Percentiles rank a stretch among this genome's conserved stretches.
Conservation (phyloP, 1,284 basidiomycete genomes). For the Melampsora americana region DNA sequence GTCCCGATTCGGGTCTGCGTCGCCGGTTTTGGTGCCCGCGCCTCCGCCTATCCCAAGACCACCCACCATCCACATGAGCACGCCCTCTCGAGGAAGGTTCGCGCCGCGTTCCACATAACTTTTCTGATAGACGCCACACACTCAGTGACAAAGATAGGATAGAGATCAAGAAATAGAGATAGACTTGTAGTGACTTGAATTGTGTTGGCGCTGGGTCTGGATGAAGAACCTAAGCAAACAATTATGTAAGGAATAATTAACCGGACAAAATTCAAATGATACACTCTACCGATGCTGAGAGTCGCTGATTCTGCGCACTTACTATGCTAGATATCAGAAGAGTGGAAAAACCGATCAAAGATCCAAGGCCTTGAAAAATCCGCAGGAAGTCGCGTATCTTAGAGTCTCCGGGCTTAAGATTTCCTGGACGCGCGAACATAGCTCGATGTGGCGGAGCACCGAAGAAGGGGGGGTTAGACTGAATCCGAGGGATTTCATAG, state of each 20-base stretch:
- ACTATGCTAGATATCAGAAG: not conserved
- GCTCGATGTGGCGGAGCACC: not conserved
- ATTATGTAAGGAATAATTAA: not conserved
- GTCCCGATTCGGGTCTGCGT: not conserved
- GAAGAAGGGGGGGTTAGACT: not conserved
- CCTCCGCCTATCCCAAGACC: not conserved
- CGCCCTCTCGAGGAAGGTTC: not conserved
- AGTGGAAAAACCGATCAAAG: not conserved
- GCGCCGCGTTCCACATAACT: not conserved
- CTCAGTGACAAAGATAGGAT: slow-evolving; percentile 2
- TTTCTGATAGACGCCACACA: not conserved
- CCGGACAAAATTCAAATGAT: not conserved
- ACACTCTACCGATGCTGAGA: too few species aligned
- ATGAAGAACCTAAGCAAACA: not conserved
- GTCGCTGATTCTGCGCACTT: not conserved
- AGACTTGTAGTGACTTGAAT: not conserved
- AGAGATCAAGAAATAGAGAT: not conserved
- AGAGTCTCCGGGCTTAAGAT: not conserved
- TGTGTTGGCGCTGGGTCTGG: not conserved
- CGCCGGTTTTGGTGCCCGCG: not conserved
- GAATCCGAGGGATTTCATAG: not conserved
- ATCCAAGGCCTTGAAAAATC: not conserved
- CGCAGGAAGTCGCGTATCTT: not conserved
- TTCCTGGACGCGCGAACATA: not conserved
- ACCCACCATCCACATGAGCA: not conserved